Evolutionary conservation across 2,329 filamentous ascomycete genomes (phyloP).

Genomic region (Ambrosiella xylebori): DNA sequence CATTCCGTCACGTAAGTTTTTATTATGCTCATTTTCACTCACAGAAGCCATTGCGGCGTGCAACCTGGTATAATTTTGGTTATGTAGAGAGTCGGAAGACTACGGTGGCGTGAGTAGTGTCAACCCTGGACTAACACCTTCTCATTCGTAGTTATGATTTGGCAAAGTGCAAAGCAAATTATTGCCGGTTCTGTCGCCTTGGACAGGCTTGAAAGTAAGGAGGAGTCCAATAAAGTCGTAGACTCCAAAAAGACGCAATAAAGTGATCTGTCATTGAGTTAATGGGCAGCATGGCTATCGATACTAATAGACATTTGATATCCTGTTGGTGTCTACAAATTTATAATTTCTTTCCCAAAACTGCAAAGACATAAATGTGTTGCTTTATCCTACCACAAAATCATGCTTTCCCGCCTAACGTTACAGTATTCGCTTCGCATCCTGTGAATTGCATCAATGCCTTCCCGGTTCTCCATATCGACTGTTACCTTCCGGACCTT

Average conservation of each 20-base stretch:
- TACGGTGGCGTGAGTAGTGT: neutral
- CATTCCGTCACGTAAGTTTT: slow-evolving; percentile 5
- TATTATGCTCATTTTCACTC: neutral
- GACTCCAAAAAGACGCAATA: neutral
- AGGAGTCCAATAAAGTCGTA: neutral
- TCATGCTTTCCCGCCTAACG: no score
- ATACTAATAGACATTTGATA: no score
- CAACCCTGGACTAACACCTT: neutral
- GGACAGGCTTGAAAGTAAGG: neutral
- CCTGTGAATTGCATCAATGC: no score
- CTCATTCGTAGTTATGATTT: neutral
- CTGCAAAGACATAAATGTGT: no score
- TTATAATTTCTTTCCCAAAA: no score
- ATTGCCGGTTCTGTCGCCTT: neutral
- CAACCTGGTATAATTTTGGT: neutral
- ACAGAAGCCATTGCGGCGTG: neutral
- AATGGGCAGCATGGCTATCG: no score
- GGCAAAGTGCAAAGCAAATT: neutral
- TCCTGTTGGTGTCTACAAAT: no score
- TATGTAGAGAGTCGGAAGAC: no score
- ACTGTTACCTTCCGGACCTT: no score
- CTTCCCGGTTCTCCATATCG: no score
- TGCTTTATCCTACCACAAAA: no score
- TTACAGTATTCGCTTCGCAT: no score
- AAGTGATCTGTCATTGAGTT: neutral